These are phyloP conservation scores for Priceomyces carsonii DNA, from an alignment of 805 yeast species.

Conservation along the genomic window DNA sequence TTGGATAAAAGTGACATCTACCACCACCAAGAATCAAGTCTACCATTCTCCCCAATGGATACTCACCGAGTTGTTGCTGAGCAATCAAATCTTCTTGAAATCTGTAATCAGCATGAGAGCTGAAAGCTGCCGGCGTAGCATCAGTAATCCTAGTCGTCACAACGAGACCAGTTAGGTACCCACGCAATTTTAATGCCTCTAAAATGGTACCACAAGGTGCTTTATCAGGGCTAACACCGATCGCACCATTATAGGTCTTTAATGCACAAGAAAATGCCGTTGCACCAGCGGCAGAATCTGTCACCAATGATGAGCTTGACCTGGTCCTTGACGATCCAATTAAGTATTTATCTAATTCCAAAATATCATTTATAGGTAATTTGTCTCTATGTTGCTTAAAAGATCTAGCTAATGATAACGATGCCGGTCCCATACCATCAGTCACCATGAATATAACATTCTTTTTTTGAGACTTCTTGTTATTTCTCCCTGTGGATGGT, in stretches of 20 bases:
- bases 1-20: constrained; percentile 75
- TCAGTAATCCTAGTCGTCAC: constrained; percentile 92
- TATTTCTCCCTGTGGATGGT: too few species aligned
- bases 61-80: constrained; percentile 79
- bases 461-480: constrained; percentile 43
- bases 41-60: constrained; percentile 75
- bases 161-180: constrained; percentile 84
- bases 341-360: constrained; percentile 65
- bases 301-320: constrained; percentile 72
- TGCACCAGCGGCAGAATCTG: constrained; percentile 98
- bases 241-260: constrained; percentile 87
- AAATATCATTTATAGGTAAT: constrained; percentile 54
- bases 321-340: constrained; percentile 86
- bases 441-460: constrained; percentile 87
- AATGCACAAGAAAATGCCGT: constrained; percentile 86
- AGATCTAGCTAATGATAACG: constrained; percentile 75
- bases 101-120: constrained; percentile 76
- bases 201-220: constrained; percentile 85
- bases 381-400: constrained; percentile 63
- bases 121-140: constrained; percentile 92
- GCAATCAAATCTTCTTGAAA: constrained; percentile 84
- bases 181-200: constrained; percentile 82
- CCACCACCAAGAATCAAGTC: constrained; percentile 93
- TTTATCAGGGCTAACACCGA: constrained; percentile 71
- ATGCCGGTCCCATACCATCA: constrained; percentile 96